Base-by-base conservation (phyloP, 176 grass and related monocot genomes). In the Olyra latifolia region DNA sequence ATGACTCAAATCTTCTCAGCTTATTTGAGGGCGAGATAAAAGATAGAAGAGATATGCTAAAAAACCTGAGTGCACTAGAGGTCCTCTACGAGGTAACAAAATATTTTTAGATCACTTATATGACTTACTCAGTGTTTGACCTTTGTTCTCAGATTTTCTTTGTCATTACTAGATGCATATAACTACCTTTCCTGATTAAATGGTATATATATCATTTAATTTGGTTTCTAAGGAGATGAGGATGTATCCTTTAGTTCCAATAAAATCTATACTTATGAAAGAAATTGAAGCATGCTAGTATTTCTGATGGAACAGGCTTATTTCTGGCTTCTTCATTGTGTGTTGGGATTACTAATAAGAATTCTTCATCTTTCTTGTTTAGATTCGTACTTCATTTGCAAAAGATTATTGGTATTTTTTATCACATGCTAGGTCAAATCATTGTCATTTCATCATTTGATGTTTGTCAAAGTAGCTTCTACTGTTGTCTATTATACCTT, bases 11-110 rank as follows among this genome's bases (percentile, higher is more conserved):
- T 64, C 96, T 98, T 69, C 90, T 95, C 60, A 91, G 87, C 59
- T 86, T 98, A 85, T 98, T 93, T 94, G 90, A 89, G 86, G 43
- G 57, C 4, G 96, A 93, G 83, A 98, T 98, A 55, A 98, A 95
- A 63, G 85, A 95, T 86, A 82, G 72, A 78, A 86, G 72, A 60
- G 96, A 98, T 79, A 82, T 78, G 75, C 90, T 98, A 48, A 89
- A 85, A 76, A 91, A 88, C 27, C 68, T 98, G 39, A 98, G 90
- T 63, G 90, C 88, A 40, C 60, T 98, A 85, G 96, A 98, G 84
- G 80, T 98, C 81, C 86, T 94, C 23, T 95, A 92, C 72, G 92
- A 98, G 95, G 95, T 98, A 88, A 59, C 66, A 63, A 0, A 25
- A 30, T 56, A 64, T 28, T 22, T 66, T 45, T 64, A 3, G 17